phyloP scores from a whole-genome alignment of 1,139 yeast genomes.

The Blastobotrys malaysiensis region DNA sequence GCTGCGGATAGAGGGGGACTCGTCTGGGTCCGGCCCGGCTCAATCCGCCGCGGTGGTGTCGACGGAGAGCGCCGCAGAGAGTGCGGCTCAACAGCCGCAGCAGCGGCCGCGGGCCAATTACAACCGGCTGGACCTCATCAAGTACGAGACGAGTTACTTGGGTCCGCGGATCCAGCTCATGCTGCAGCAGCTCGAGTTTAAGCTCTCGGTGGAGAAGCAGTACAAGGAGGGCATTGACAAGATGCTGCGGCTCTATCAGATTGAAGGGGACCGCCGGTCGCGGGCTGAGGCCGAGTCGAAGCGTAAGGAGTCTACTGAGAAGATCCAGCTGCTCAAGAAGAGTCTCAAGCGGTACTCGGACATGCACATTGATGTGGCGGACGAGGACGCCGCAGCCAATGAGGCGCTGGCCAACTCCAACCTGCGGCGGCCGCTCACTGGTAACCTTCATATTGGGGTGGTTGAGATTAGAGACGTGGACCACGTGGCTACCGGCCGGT shows the following conservation, averaged over 20 bases:
- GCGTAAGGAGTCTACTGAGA: slow-evolving; percentile 73
- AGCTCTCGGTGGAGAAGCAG: slow-evolving; percentile 88
- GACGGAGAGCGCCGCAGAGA: not conserved
- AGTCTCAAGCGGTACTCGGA: slow-evolving; percentile 84
- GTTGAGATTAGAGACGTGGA: slow-evolving; percentile 83
- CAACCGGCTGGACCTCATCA: slow-evolving; percentile 62
- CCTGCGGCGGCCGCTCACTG: slow-evolving; percentile 76
- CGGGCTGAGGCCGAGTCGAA: slow-evolving; percentile 90
- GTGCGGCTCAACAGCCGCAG: slow-evolving; percentile 3
- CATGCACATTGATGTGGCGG: slow-evolving; percentile 71
- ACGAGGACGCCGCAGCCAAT: slow-evolving; percentile 36
- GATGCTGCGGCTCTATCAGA: slow-evolving; percentile 73
- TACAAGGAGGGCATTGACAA: slow-evolving; percentile 90
- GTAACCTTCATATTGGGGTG: slow-evolving; percentile 64
- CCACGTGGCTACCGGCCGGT: slow-evolving; percentile 78
- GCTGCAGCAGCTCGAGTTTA: slow-evolving; percentile 91
- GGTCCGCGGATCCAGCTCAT: slow-evolving; percentile 95
- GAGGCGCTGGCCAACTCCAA: slow-evolving; percentile 48
- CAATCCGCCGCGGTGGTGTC: not conserved
- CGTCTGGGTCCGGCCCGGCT: not conserved
- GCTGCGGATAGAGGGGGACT: slow-evolving; percentile 25
- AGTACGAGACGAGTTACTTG: slow-evolving; percentile 88
- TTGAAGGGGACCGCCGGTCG: slow-evolving; percentile 85
- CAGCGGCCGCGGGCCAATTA: slow-evolving; percentile 23
- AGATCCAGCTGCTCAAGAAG: slow-evolving; percentile 76